A percentile compares a stretch with the other conserved stretches of the same genome.
phyloP scores from a whole-genome alignment of 2,329 filamentous ascomycete species.

The Byssoonygena ceratinophila region DNA sequence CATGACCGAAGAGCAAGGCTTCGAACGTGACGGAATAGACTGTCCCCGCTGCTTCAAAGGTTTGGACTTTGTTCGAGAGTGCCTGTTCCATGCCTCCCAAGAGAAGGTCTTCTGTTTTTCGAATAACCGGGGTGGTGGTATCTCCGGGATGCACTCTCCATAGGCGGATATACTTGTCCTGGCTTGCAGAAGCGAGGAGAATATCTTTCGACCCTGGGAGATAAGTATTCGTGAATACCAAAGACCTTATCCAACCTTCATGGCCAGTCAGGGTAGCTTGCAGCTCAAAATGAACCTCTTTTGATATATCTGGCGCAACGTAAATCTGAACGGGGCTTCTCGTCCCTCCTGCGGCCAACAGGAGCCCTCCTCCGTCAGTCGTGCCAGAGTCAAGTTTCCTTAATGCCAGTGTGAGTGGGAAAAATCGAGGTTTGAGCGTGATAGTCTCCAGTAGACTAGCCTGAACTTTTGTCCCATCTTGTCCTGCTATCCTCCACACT shows the following conservation, averaged over 20 bases:
- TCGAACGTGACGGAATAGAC: slow-evolving; percentile 84
- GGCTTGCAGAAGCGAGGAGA: slow-evolving; percentile 81
- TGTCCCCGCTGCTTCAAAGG: slow-evolving; percentile 50
- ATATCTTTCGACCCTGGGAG: slow-evolving; percentile 52
- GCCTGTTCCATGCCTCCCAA: slow-evolving; percentile 49
- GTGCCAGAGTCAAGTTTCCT: slow-evolving; percentile 47
- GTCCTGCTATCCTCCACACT: slow-evolving; percentile 49
- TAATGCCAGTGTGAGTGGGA: slow-evolving; percentile 68
- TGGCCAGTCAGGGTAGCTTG: slow-evolving; percentile 76
- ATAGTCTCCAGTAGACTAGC: slow-evolving; percentile 58
- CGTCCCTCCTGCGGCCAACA: slow-evolving; percentile 80
- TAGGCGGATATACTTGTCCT: slow-evolving; percentile 92
- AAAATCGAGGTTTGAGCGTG: slow-evolving; percentile 62
- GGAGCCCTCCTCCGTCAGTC: slow-evolving; percentile 29
- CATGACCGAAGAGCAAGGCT: slow-evolving; percentile 83
- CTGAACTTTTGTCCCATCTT: slow-evolving; percentile 24
- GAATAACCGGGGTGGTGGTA: slow-evolving; percentile 46
- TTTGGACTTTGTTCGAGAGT: slow-evolving; percentile 80
- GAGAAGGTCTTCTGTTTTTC: slow-evolving; percentile 29
- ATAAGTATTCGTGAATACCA: slow-evolving; percentile 56
- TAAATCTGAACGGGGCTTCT: slow-evolving; percentile 72
- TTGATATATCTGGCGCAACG: slow-evolving; percentile 41
- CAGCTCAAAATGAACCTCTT: slow-evolving; percentile 49
- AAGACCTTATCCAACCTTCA: slow-evolving; percentile 85
- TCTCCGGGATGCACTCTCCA: slow-evolving; percentile 73